Percentiles rank a stretch among this genome's conserved stretches.
Evolutionary conservation across 371 early-diverging fungal species (phyloP).

Genomic region (Haplosporangium sp.): DNA sequence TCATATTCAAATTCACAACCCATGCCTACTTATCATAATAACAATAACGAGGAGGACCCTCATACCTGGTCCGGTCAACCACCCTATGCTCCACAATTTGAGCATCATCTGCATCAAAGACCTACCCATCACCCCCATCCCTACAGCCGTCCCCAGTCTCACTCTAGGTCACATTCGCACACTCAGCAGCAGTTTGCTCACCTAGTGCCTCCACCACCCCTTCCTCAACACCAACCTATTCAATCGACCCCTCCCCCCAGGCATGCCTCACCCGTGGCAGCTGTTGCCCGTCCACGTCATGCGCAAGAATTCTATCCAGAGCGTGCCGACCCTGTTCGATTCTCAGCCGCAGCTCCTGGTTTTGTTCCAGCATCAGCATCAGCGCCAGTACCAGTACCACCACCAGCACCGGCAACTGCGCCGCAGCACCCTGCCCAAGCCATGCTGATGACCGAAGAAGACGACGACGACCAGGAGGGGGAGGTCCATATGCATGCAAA

Average conservation of each 20-base stretch:
- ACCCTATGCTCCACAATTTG: conserved; percentile 1
- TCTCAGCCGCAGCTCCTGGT: conserved; percentile 13
- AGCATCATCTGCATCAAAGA: conserved; percentile 31
- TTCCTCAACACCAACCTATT: conserved; percentile 13
- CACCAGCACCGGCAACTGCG: too few species aligned
- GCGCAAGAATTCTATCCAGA: conserved; percentile 16
- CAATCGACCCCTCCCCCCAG: conserved; percentile 23
- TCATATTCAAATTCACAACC: conserved; percentile 12
- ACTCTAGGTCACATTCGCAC: conserved; percentile 18
- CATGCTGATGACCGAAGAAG: conserved; percentile 5
- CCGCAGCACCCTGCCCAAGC: conserved; percentile 5
- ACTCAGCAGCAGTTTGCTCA: conserved; percentile 11
- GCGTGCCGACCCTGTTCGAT: conserved; percentile 16
- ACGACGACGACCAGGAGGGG: conserved; percentile 37
- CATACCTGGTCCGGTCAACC: conserved; percentile 8
- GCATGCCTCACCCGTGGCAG: conserved; percentile 21
- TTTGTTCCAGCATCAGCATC: too few species aligned
- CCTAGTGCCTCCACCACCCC: too few species aligned
- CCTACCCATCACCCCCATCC: conserved; percentile 32
- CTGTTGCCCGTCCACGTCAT: conserved; percentile 13
- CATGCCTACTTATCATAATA: conserved; percentile 4
- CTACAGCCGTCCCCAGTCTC: conserved; percentile 10
- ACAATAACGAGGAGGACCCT: conserved; percentile 1
- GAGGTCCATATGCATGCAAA: conserved; percentile 9
- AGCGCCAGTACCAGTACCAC: too few species aligned